A percentile compares a stretch with the other conserved stretches of the same genome.
Evolutionary conservation across 495 filamentous ascomycete genomes (phyloP).

Genomic region (Penicillium crystallinum): DNA sequence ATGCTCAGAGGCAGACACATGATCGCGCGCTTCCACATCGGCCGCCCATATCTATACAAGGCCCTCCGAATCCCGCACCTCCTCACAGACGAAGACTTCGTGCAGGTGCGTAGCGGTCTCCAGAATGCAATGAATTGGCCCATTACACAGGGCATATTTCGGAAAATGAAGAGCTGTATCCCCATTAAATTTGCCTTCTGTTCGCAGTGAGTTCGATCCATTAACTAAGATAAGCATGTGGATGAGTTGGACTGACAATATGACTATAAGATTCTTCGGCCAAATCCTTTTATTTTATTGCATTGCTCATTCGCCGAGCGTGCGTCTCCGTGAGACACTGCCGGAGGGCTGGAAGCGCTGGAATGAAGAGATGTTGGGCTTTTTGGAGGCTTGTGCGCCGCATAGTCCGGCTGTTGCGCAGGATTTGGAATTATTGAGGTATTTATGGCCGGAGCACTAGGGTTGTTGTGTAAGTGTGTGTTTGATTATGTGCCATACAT

Average conservation of each 20-base stretch:
- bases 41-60: constrained; percentile 46
- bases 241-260: background rate
- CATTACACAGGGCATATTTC: constrained; percentile 38
- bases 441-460: constrained; percentile 25
- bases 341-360: constrained; percentile 43
- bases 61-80: constrained; percentile 36
- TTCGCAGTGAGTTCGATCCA: constrained; percentile 34
- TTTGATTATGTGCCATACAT: background rate
- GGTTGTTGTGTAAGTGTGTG: background rate
- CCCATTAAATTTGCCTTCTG: constrained; percentile 46
- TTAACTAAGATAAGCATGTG: too few relatives aligned
- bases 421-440: constrained; percentile 39
- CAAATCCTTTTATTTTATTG: constrained; percentile 45
- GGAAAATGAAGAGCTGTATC: constrained; percentile 45
- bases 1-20: constrained; percentile 43
- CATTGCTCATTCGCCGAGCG: constrained; percentile 38
- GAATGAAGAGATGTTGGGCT: constrained; percentile 42
- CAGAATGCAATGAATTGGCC: constrained; percentile 45
- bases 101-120: constrained; percentile 40
- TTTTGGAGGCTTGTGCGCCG: constrained; percentile 38
- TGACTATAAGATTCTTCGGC: constrained; percentile 36
- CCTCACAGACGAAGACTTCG: constrained; percentile 41
- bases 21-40: constrained; percentile 47
- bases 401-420: constrained; percentile 42
- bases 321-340: constrained; percentile 32